phyloP scores from a whole-genome alignment of 1,284 basidiomycete genomes.

The Heterobasidion irregulare region DNA sequence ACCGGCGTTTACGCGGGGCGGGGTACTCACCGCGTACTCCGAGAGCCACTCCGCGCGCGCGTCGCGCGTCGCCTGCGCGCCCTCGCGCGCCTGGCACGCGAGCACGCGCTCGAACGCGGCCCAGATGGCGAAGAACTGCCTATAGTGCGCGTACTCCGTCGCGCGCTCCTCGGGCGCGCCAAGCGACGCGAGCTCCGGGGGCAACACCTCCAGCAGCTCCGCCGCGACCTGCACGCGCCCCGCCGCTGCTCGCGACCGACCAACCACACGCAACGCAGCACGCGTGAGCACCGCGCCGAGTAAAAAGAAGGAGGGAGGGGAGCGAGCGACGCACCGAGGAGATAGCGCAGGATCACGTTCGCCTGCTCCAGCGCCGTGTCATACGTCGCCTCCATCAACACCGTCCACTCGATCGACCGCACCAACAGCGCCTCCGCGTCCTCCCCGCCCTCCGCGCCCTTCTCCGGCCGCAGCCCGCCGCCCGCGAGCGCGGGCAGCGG shows the following conservation, averaged over 20 bases:
- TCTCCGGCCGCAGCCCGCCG: conserved; percentile 37
- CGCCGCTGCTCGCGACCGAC: conserved; percentile 35
- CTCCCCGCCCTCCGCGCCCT: too few species aligned
- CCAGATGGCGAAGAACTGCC: conserved; percentile 69
- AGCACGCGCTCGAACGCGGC: conserved; percentile 48
- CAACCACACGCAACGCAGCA: neutral
- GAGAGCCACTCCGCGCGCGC: conserved; percentile 50
- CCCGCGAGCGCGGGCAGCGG: conserved; percentile 46
- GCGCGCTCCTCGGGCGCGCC: conserved; percentile 52
- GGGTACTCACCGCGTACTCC: conserved; percentile 64
- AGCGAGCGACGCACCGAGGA: conserved; percentile 62
- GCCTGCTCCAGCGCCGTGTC: conserved; percentile 77
- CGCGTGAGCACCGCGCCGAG: neutral
- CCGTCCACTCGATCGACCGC: conserved; percentile 92
- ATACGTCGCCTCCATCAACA: conserved; percentile 67
- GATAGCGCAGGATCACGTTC: conserved; percentile 80
- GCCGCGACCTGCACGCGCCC: conserved; percentile 71
- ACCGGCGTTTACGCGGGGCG: too few species aligned
- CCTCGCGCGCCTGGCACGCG: conserved; percentile 47
- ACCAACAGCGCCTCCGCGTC: conserved; percentile 64
- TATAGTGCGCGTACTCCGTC: conserved; percentile 65
- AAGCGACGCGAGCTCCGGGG: conserved; percentile 52
- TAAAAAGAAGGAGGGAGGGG: neutral
- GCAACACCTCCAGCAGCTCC: conserved; percentile 56
- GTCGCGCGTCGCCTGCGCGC: conserved; percentile 47